Percentiles rank a stretch among this genome's conserved stretches.
Evolutionary conservation across 768 basidiomycete genomes (phyloP).

Genomic region (Kwoniella newhampshirensis): DNA sequence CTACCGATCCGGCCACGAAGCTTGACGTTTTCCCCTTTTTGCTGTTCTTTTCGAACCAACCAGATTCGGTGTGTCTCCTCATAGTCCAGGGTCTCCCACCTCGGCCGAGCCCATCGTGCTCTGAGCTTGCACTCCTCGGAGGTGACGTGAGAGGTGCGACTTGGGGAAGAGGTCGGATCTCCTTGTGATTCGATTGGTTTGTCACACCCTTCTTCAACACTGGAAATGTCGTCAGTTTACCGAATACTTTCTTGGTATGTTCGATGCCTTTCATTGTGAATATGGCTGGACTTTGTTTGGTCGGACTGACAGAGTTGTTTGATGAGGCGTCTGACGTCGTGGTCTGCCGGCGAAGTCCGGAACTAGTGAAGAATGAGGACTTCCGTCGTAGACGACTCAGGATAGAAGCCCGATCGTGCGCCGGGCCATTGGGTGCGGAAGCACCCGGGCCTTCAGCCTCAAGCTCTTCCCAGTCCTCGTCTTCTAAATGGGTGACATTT

Average conservation of each 20-base stretch:
- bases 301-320: conserved; percentile 12
- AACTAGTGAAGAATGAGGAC: conserved; percentile 21
- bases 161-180: too few species aligned
- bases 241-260: conserved; percentile 28
- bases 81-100: too few species aligned
- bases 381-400: conserved; percentile 23
- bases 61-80: too few species aligned
- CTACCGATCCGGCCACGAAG: too few species aligned
- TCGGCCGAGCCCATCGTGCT: too few species aligned
- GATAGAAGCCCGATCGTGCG: conserved; percentile 15
- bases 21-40: too few species aligned
- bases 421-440: conserved; percentile 23
- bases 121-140: too few species aligned
- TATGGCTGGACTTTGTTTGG: conserved; percentile 14
- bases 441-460: conserved; percentile 6
- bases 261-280: conserved; percentile 17
- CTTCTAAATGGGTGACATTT: conserved; percentile 33
- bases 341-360: conserved; percentile 18
- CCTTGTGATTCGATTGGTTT: background rate
- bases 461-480: conserved; percentile 47
- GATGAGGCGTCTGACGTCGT: conserved; percentile 19
- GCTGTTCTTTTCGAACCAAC: too few species aligned
- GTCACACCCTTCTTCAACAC: conserved; percentile 3
- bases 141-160: too few species aligned
- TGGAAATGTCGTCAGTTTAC: conserved; percentile 31